Percentiles rank a stretch among this genome's conserved stretches.
phyloP scores from a whole-genome alignment of 2,329 filamentous ascomycete species.

The Amauroascus verrucosus region DNA sequence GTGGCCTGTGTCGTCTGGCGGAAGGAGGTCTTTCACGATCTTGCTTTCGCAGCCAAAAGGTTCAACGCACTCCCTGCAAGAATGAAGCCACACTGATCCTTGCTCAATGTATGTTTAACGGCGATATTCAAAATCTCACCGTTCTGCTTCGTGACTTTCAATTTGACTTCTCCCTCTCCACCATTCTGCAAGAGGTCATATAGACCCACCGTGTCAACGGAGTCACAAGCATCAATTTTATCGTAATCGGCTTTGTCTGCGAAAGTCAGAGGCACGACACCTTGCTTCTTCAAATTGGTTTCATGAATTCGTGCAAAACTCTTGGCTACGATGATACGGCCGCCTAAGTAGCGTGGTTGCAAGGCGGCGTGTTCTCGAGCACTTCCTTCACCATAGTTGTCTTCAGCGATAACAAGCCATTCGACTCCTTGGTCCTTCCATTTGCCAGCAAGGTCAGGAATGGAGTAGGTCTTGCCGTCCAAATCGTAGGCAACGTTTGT shows the following conservation, averaged over 20 bases:
- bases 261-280: conserved; percentile 88
- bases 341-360: conserved; percentile 83
- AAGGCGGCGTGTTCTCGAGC: conserved; percentile 83
- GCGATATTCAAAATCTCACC: conserved; percentile 60
- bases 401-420: conserved; percentile 94
- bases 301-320: conserved; percentile 88
- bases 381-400: conserved; percentile 91
- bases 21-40: conserved; percentile 8
- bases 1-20: background rate
- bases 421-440: conserved; percentile 68
- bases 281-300: conserved; percentile 95
- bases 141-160: conserved; percentile 54
- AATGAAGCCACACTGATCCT: conserved; percentile 86
- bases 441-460: conserved; percentile 73
- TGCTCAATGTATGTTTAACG: conserved; percentile 78
- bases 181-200: conserved; percentile 68
- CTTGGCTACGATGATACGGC: conserved; percentile 72
- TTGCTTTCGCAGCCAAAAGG: conserved; percentile 58
- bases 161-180: conserved; percentile 64
- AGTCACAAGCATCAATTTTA: conserved; percentile 68
- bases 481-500: conserved; percentile 87
- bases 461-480: conserved; percentile 62
- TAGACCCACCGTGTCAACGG: conserved; percentile 71
- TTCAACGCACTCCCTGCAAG: conserved; percentile 91
- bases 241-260: conserved; percentile 82